Percentiles rank a stretch among this genome's conserved stretches.
phyloP scores from a whole-genome alignment of 2,329 filamentous ascomycete species.

The Trichoderma pleuroti region DNA sequence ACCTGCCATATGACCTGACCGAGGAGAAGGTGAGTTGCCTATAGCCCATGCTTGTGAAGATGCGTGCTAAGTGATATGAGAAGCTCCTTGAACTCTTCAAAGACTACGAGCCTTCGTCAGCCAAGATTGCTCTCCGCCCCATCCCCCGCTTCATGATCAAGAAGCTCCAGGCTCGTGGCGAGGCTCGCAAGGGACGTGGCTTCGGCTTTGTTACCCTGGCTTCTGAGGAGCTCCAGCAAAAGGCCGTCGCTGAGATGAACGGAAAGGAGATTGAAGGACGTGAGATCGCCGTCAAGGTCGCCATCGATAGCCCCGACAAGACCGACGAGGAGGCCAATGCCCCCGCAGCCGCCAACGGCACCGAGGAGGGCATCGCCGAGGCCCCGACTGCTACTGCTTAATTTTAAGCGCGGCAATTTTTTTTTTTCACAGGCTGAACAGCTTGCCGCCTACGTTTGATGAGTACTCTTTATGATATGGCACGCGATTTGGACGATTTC shows the following conservation, averaged over 20 bases:
- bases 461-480: slow-evolving; percentile 39
- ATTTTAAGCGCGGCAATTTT: slow-evolving; percentile 24
- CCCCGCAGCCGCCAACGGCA: slow-evolving; percentile 45
- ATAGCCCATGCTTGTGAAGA: not conserved
- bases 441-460: slow-evolving; percentile 27
- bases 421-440: slow-evolving; percentile 28
- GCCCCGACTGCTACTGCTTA: slow-evolving; percentile 33
- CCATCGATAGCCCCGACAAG: slow-evolving; percentile 99
- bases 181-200: slow-evolving; percentile 97
- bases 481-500: slow-evolving; percentile 39
- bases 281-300: slow-evolving; percentile 99
- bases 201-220: slow-evolving; percentile 97
- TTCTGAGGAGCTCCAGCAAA: slow-evolving; percentile 93
- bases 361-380: slow-evolving; percentile 34
- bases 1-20: slow-evolving; percentile 95
- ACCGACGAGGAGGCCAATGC: slow-evolving; percentile 76
- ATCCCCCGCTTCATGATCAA: slow-evolving; percentile 99
- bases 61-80: slow-evolving; percentile 17
- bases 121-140: slow-evolving; percentile 97
- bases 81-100: slow-evolving; percentile 97
- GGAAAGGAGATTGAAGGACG: slow-evolving; percentile 98
- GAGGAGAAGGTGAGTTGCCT: slow-evolving; percentile 77
- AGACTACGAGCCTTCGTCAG: slow-evolving; percentile 85
- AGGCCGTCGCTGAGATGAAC: slow-evolving; percentile 98
- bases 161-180: slow-evolving; percentile 97